Evolutionary conservation across 768 basidiomycete species (phyloP).

Genomic region (Austroboletus festivus): DNA sequence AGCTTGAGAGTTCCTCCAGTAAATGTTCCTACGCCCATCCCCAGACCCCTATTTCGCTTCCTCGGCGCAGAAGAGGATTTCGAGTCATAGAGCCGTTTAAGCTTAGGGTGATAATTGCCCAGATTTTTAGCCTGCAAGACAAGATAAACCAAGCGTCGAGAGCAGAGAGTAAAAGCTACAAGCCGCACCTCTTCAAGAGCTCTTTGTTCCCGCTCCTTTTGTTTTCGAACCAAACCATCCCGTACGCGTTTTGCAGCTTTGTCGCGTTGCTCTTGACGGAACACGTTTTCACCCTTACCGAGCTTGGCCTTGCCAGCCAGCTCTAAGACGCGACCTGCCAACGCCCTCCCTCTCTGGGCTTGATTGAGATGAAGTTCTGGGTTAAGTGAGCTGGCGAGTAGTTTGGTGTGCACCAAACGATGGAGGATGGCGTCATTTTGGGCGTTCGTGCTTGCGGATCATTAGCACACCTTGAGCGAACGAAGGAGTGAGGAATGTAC

Average conservation of each 20-base stretch:
- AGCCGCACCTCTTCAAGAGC: constrained; percentile 63
- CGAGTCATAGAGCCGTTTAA: constrained; percentile 64
- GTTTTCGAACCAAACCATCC: constrained; percentile 63
- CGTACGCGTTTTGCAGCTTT: constrained; percentile 71
- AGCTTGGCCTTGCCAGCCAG: constrained; percentile 63
- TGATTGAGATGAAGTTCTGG: constrained; percentile 58
- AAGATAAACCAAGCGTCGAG: constrained; percentile 5
- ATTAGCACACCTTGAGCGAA: neutral
- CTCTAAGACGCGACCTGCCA: constrained; percentile 77
- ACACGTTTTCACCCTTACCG: constrained; percentile 66
- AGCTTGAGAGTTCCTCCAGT: constrained; percentile 66
- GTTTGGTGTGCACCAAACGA: constrained; percentile 73
- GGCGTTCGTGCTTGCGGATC: constrained; percentile 54
- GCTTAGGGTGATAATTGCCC: constrained; percentile 79
- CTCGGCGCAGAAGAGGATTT: constrained; percentile 23
- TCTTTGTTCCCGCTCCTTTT: constrained; percentile 51
- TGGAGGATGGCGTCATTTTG: constrained; percentile 80
- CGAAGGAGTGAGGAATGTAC: constrained; percentile 32
- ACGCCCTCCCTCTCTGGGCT: constrained; percentile 67
- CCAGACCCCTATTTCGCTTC: constrained; percentile 60
- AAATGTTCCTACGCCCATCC: constrained; percentile 79
- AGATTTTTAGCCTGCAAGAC: constrained; percentile 69
- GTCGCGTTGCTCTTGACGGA: constrained; percentile 62
- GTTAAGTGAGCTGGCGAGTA: constrained; percentile 72
- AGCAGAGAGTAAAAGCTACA: neutral